These are phyloP conservation scores for Kalanchoe fedtschenkoi DNA, from an alignment of 164 flowering plant genomes.

Conservation along the genomic window DNA sequence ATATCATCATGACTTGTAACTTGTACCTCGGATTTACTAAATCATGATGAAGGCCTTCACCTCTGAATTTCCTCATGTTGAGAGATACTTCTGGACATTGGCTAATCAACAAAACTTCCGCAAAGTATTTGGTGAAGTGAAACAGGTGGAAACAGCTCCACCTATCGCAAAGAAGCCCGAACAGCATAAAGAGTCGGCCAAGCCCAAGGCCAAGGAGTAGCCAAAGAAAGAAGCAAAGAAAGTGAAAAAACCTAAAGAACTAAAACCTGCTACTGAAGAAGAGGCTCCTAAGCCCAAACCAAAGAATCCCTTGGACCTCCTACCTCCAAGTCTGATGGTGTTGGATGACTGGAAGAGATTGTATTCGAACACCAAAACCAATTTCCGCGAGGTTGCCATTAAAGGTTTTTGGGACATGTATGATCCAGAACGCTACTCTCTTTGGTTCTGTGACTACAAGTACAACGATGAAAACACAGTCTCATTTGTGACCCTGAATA, in stretches of 20 bases:
- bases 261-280: too few relatives aligned
- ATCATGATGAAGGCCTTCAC: slow-evolving; percentile 68
- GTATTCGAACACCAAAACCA: too few relatives aligned
- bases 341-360: too few relatives aligned
- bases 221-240: too few relatives aligned
- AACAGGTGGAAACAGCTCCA: slow-evolving; percentile 59
- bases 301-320: slow-evolving; percentile 80
- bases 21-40: slow-evolving; percentile 30
- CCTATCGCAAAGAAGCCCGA: slow-evolving; percentile 45
- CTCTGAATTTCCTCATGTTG: slow-evolving; percentile 80
- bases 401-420: slow-evolving; percentile 99
- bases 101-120: slow-evolving; percentile 72
- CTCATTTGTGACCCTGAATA: slow-evolving; percentile 74
- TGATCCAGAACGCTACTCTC: slow-evolving; percentile 92
- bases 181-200: slow-evolving; percentile 43
- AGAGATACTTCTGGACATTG: slow-evolving; percentile 96
- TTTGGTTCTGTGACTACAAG: slow-evolving; percentile 39
- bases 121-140: slow-evolving; percentile 67
- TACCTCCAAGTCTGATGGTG: slow-evolving; percentile 39
- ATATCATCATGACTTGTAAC: too few relatives aligned
- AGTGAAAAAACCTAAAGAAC: slow-evolving; percentile 31
- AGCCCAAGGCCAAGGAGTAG: slow-evolving; percentile 47
- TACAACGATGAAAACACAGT: slow-evolving; percentile 76
- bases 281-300: slow-evolving; percentile 92
- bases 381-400: too few relatives aligned